A percentile compares a stretch with the other conserved stretches of the same genome.
Conservation (phyloP, 768 basidiomycete species). For the Mycena vulgaris region DNA sequence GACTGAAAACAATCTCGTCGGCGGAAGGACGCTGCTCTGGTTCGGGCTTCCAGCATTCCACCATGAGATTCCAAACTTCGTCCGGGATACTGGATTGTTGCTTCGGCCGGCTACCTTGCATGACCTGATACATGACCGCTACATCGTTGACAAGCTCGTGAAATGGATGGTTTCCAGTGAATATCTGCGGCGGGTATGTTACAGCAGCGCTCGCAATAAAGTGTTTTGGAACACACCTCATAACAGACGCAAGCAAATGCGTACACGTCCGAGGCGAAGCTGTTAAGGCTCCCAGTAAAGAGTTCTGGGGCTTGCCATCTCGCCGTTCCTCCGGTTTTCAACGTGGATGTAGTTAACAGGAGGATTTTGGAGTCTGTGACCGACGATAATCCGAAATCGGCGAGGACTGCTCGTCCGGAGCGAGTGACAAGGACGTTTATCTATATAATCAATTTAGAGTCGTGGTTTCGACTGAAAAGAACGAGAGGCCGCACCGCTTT, state of each 20-base stretch:
- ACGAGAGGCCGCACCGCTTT: slow-evolving; percentile 46
- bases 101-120: slow-evolving; percentile 23
- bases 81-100: slow-evolving; percentile 13
- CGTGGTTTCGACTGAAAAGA: background rate
- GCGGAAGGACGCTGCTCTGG: slow-evolving; percentile 21
- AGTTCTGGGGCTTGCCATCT: slow-evolving; percentile 51
- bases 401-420: slow-evolving; percentile 43
- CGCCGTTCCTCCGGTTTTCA: slow-evolving; percentile 39
- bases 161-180: slow-evolving; percentile 44
- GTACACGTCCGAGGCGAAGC: slow-evolving; percentile 46
- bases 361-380: slow-evolving; percentile 40
- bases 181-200: slow-evolving; percentile 36
- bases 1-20: slow-evolving; percentile 22
- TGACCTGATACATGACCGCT: slow-evolving; percentile 40
- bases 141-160: slow-evolving; percentile 34
- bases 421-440: slow-evolving; percentile 45
- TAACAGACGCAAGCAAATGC: slow-evolving; percentile 48
- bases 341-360: slow-evolving; percentile 34
- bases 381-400: slow-evolving; percentile 48
- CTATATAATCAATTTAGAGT: slow-evolving; percentile 29
- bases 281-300: slow-evolving; percentile 36
- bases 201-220: background rate
- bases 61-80: slow-evolving; percentile 31
- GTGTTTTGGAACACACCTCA: slow-evolving; percentile 45
- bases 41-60: slow-evolving; percentile 26